phyloP scores from a whole-genome alignment of 345 rosid genomes.

The Euphorbia tirucalli region DNA sequence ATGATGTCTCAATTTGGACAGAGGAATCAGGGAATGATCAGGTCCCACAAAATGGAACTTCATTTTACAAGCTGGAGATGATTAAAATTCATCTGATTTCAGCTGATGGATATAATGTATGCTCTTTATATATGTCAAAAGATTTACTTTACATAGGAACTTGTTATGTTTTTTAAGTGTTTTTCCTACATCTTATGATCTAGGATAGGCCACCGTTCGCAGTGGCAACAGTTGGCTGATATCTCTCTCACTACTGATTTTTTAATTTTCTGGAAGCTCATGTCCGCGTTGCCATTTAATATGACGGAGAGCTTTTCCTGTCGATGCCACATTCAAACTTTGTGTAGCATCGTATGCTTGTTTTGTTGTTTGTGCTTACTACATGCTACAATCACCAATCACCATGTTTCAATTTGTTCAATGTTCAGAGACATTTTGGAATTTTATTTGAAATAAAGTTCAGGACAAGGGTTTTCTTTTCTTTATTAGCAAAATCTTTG shows the following conservation, averaged over 20 bases:
- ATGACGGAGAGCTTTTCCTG: neutral
- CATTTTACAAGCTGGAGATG: slow-evolving; percentile 86
- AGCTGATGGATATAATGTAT: slow-evolving; percentile 76
- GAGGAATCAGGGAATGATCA: slow-evolving; percentile 41
- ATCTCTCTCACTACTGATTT: neutral
- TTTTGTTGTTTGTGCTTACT: neutral
- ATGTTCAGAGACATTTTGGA: neutral
- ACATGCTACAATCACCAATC: neutral
- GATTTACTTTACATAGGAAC: neutral
- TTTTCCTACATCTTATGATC: slow-evolving; percentile 1
- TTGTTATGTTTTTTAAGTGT: neutral
- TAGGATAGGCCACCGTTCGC: neutral
- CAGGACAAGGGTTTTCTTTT: neutral
- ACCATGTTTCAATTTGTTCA: no score
- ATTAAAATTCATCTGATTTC: slow-evolving; percentile 71
- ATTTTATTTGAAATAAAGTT: neutral
- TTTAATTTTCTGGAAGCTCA: neutral
- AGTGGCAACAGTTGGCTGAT: neutral
- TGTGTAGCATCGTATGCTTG: neutral
- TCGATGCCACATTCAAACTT: neutral
- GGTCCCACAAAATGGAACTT: slow-evolving; percentile 39
- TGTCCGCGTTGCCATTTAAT: neutral
- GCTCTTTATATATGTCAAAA: slow-evolving; percentile 6
- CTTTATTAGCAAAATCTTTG: neutral
- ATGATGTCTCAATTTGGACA: slow-evolving; percentile 33